Percentiles rank a stretch among this genome's conserved stretches.
phyloP scores from a whole-genome alignment of 306 rosid species.

The Cicer judaicum region DNA sequence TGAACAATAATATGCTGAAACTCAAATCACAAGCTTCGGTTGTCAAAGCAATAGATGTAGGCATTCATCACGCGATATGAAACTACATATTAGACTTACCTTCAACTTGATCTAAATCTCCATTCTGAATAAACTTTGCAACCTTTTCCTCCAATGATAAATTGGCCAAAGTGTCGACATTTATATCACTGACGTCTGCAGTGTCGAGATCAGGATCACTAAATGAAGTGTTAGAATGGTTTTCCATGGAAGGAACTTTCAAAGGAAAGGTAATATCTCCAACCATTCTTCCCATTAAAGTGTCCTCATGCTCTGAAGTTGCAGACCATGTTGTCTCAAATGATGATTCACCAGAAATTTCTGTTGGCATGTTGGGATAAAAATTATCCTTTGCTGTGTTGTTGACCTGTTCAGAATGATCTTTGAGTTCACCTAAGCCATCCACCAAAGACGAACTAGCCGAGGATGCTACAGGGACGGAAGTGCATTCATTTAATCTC shows the following conservation, averaged over 20 bases:
- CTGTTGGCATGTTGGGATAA: constrained; percentile 37
- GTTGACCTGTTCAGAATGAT: constrained; percentile 47
- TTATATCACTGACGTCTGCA: constrained; percentile 45
- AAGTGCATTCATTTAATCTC: constrained; percentile 39
- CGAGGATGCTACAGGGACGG: constrained; percentile 38
- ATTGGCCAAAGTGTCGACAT: constrained; percentile 40
- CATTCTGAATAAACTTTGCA: constrained; percentile 75
- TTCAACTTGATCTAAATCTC: constrained; percentile 73
- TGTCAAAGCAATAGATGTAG: constrained; percentile 26
- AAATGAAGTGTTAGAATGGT: constrained; percentile 41
- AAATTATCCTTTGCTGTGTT: constrained; percentile 42
- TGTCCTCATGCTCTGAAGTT: constrained; percentile 43
- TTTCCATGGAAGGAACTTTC: constrained; percentile 40
- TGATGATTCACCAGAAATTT: constrained; percentile 45
- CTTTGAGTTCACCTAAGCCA: constrained; percentile 32
- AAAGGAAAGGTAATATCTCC: constrained; percentile 47
- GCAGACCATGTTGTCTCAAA: constrained; percentile 41
- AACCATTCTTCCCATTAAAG: constrained; percentile 35
- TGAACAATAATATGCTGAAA: constrained; percentile 18
- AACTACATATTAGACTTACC: constrained; percentile 53
- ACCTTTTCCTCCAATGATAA: constrained; percentile 70
- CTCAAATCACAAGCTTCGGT: constrained; percentile 40
- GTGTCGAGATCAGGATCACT: constrained; percentile 39
- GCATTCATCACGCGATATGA: constrained; percentile 30
- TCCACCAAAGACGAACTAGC: constrained; percentile 22